A percentile compares a stretch with the other conserved stretches of the same genome.
Conservation (phyloP, 31 red algal genomes). For the Bonnemaisonia californica region DNA sequence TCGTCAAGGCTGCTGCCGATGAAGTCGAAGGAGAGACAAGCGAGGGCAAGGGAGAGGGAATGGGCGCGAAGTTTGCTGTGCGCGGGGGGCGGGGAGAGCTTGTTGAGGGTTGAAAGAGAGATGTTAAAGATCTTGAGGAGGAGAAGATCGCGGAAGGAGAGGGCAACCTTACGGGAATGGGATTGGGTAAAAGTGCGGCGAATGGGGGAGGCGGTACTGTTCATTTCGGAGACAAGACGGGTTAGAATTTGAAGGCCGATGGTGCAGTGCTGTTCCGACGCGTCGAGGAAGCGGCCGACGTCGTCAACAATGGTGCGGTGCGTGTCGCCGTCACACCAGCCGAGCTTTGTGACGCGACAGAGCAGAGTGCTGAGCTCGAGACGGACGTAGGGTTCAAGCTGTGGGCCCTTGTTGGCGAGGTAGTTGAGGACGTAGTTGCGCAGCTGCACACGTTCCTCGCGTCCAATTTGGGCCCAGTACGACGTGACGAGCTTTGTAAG, state of each 20-base stretch:
- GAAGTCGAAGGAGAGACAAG: conserved; percentile 86
- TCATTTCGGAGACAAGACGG: conserved; percentile 83
- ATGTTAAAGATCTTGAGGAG: conserved; percentile 83
- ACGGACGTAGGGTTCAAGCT: conserved; percentile 70
- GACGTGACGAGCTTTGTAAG: conserved; percentile 78
- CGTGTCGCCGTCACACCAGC: conserved; percentile 75
- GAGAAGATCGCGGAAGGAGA: conserved; percentile 80
- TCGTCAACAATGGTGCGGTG: conserved; percentile 81
- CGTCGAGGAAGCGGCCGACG: conserved; percentile 80
- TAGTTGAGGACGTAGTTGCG: conserved; percentile 85
- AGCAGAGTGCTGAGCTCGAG: conserved; percentile 76
- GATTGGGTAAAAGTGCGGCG: conserved; percentile 77
- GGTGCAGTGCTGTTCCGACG: conserved; percentile 80
- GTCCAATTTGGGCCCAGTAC: conserved; percentile 67
- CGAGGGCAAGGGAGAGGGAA: conserved; percentile 62
- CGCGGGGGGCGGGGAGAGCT: conserved; percentile 57
- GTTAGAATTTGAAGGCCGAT: conserved; percentile 74
- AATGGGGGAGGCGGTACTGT: conserved; percentile 47
- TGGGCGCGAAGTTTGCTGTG: conserved; percentile 46
- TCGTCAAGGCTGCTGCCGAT: conserved; percentile 85
- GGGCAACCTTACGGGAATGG: conserved; percentile 77
- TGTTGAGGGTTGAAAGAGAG: conserved; percentile 59
- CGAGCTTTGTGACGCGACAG: conserved; percentile 82
- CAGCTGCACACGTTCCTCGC: conserved; percentile 71
- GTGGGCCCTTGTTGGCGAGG: conserved; percentile 76